Base-by-base conservation (phyloP, 768 basidiomycete species). In the Boletus edulis region DNA sequence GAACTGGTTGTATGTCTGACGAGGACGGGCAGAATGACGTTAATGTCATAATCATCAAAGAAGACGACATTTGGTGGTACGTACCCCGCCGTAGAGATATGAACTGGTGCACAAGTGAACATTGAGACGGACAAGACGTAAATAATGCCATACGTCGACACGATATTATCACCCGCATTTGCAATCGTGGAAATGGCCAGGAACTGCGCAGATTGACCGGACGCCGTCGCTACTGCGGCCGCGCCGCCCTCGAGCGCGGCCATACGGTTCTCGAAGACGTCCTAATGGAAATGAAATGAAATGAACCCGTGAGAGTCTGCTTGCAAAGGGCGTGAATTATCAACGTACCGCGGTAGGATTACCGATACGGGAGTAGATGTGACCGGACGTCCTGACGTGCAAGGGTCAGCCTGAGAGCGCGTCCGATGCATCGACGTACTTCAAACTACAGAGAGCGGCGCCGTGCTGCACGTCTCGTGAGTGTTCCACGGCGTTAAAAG, bases 231-330 rank as follows among this genome's bases (percentile, higher is more conserved):
- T 0, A 87, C 72, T 2, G 85, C 86, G 0, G 84, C 84, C 0
- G 67, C 73, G 0, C 85, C 86, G 2, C 83, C 82, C 58, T 87
- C 86, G 13, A 88, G 75, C 0, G 82, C 81, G 0, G 86, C 79
- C 3, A 87, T 80, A 5, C 86, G 76, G 60, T 79, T 79, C 68
- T 87, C 86, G 47, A 87, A 85, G 3, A 86, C 77, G 39, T 86
- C 83, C 82, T 81, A 11, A 35, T 13, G 35, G 20, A 20, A n/a
- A n/a, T n/a, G 9, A 18, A 29, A 13, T 12, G 8, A 15, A 18
- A 18, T 1, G 22, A 38, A 18, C 3, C 3, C 3, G 44, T 54
- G 32, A 49, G 15, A 31, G 45, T 5, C 2, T 0, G 6, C 1
- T 17, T 9, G 41, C 6, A 3, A 20, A 15, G 38, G 17, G n/a